These are phyloP conservation scores for Metschnikowia similis DNA, from an alignment of 805 yeast species.

Conservation along the genomic window DNA sequence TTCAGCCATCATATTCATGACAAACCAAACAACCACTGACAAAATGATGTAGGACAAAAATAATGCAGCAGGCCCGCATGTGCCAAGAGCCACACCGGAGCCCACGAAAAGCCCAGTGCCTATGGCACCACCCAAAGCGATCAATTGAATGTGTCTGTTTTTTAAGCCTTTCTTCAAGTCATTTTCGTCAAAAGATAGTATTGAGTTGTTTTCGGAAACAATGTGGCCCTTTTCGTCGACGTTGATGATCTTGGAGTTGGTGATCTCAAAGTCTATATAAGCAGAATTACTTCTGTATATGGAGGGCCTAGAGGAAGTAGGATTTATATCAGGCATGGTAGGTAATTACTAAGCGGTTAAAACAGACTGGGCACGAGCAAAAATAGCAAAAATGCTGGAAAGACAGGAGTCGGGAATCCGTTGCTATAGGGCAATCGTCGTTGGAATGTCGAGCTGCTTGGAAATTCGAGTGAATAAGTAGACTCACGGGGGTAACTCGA, in stretches of 20 bases:
- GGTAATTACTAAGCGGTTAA: neutral
- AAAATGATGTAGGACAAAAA: conserved; percentile 16
- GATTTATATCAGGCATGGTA: conserved; percentile 13
- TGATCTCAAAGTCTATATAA: conserved; percentile 14
- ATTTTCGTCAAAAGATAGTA: conserved; percentile 11
- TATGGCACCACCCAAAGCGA: conserved; percentile 21
- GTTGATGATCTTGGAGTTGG: conserved; percentile 16
- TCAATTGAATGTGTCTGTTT: conserved; percentile 20
- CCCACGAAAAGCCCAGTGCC: conserved; percentile 22
- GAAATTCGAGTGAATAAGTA: neutral
- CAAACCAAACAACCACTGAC: conserved; percentile 18
- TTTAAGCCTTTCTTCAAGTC: conserved; percentile 18
- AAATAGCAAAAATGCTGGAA: neutral
- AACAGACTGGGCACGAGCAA: neutral
- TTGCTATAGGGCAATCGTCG: neutral
- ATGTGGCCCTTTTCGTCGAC: conserved; percentile 18
- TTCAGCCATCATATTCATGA: conserved; percentile 21
- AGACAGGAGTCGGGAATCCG: neutral
- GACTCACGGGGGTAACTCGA: neutral
- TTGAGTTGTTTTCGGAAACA: conserved; percentile 14
- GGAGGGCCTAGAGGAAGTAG: conserved; percentile 12
- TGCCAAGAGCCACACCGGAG: conserved; percentile 15
- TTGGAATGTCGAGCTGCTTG: neutral
- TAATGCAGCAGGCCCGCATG: conserved; percentile 18
- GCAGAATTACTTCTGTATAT: conserved; percentile 15